Base-by-base conservation (phyloP, 306 rosid species). In the Ormosia emarginata region DNA sequence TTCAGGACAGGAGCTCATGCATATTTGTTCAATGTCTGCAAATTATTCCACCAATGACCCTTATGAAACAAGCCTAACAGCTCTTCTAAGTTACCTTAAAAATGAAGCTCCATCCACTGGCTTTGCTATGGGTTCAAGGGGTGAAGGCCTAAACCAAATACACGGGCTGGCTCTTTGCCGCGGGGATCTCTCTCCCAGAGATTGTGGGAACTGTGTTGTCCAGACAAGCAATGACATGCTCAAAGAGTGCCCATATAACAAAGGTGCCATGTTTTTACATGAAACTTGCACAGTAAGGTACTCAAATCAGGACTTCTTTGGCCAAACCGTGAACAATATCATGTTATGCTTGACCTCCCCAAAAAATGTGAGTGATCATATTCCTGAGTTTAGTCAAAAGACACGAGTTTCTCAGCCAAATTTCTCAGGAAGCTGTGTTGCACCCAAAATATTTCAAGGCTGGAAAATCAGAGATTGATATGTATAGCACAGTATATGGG, bases 51-150 rank as follows among this genome's bases (percentile, higher is more conserved):
- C 7, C 75, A 52, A 39, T 10, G 63, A 41, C 69, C 29, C 71
- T 68, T 69, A 57, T 44, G 77, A 47, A 36, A 44, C 46, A 4
- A 69, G 34, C 83, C 63, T 79, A 17, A 59, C 37, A 12, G 55
- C 30, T 30, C 65, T 80, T 49, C 65, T 71, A 34, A 61, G 11
- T 61, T 18, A 46, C 18, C 47, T 62, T 8, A 13, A 7, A 17
- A 13, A 47, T 43, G 61, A 68, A 57, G 12, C 57, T 39, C 67
- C 76, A n/a, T 5, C 69, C 30, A 57, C 39, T 4, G 68, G 79
- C 66, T 74, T 71, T 30, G 77, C 77, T 29, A 40, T 66, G 50
- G 77, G 64, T 33, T 71, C 77, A 14, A 34, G 34, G n/a, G 77
- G 77, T 9, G 33, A 14, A 52, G 77, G 63, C 47, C 5, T 4